Evolutionary conservation across 2,329 filamentous ascomycete genomes (phyloP).

Genomic region (Cladosporium phlei): DNA sequence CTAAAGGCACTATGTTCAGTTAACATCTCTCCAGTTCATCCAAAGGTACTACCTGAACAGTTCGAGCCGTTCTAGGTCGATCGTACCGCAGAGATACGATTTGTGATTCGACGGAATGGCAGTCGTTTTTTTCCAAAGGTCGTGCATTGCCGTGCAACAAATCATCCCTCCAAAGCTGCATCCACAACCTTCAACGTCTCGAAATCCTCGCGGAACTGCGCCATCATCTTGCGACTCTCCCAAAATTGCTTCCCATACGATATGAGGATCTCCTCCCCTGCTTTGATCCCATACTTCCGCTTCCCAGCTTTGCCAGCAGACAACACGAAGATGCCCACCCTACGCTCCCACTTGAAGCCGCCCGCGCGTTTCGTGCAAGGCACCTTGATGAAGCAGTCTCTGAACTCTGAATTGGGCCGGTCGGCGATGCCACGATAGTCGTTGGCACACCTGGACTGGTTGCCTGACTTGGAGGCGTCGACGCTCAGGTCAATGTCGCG

Average conservation of each 20-base stretch:
- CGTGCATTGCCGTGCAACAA: too few species aligned
- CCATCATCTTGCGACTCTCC: conserved; percentile 30
- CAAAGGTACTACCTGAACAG: too few species aligned
- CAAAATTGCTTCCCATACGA: conserved; percentile 46
- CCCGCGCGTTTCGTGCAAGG: conserved; percentile 34
- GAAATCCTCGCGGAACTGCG: conserved; percentile 23
- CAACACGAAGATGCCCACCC: conserved; percentile 49
- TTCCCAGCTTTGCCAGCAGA: conserved; percentile 46
- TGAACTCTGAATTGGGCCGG: conserved; percentile 36
- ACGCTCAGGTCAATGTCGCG: conserved; percentile 45
- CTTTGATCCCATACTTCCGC: conserved; percentile 42
- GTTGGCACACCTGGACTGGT: conserved; percentile 51
- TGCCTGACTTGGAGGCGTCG: conserved; percentile 46
- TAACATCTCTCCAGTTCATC: too few species aligned
- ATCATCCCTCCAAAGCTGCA: conserved; percentile 23
- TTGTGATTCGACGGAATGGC: too few species aligned
- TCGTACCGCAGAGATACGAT: too few species aligned
- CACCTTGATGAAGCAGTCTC: conserved; percentile 35
- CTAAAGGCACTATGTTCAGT: too few species aligned
- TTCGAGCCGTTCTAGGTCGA: too few species aligned
- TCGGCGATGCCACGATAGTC: conserved; percentile 48
- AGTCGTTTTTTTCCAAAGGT: too few species aligned
- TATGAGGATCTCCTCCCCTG: conserved; percentile 49
- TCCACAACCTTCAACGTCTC: conserved; percentile 26
- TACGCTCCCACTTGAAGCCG: conserved; percentile 39